Base-by-base conservation (phyloP, 192 early-diverging fungal species). In the Geosiphon pyriformis region DNA sequence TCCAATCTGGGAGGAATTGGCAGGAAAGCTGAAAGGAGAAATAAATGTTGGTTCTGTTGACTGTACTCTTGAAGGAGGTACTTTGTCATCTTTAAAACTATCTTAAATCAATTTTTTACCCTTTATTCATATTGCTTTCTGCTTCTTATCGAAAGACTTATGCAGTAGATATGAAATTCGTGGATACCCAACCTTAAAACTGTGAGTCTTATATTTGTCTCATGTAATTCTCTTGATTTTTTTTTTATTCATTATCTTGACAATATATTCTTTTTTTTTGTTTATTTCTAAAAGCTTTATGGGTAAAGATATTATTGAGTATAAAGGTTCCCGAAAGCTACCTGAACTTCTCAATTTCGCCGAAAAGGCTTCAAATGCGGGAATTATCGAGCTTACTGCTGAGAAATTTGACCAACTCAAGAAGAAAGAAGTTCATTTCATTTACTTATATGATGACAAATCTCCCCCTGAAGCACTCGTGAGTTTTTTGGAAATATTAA, bases 131-230 rank as follows among this genome's bases (percentile, higher is more conserved):
- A 48, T 8, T 4, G 30, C 29, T n/a, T n/a, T n/a, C n/a, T n/a
- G n/a, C n/a, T 22, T 25, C 37, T 50, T 50, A 48, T 18, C 26
- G 27, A 31, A 29, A 61, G 68, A 65, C 23, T 60, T 91, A 25
- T 94, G 92, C 71, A 50, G 72, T 4, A 68, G 82, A n/a, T 83
- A 82, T 66, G 77, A 80, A 35, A 80, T 98, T 25, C 74, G 79
- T 42, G 92, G 89, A n/a, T 95, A 89, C 72, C 95, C 95, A 27
- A 95, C 94, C 11, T 79, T 98, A 54, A 85, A 83, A 67, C 84
- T 87, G 74, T 82, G 87, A 42, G 68, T 80, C 64, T 26, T 33
- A 66, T 27, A n/a, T 0, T 30, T 27, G 18, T 35, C 27, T n/a
- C n/a, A n/a, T 35, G n/a, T 59, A 31, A 12, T 12, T n/a, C 26